Evolutionary conservation across 306 rosid genomes (phyloP), one percentile per base, ranked within the genome.

Genomic region (Vigna unguiculata): DNA sequence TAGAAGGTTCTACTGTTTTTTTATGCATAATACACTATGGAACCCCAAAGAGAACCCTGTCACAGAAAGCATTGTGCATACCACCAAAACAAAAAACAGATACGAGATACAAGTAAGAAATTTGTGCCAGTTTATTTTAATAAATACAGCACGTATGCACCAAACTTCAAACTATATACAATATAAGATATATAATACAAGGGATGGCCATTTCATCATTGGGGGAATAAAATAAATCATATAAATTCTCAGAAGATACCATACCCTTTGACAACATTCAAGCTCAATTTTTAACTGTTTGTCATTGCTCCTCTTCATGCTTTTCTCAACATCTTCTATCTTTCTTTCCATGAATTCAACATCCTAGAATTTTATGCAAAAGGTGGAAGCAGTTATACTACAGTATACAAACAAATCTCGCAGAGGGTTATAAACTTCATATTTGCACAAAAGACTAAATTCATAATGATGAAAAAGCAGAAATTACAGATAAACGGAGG

Each of bases 221-320:
- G 24, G 20, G 72, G 28, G 38, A 0, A 7, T 2, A 16, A 22
- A 51, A 62, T 5, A 62, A 64, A 45, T 30, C 45, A 51, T 22
- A 40, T 59, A 68, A 68, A 63, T 63, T 58, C 3, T 15, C 49
- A 52, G n/a, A 71, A 71, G 59, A 20, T 49, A 58, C 13, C 83
- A 78, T 69, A 95, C 99, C 96, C 77, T 95, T 78, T 70, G 85
- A 78, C 99, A 95, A 54, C 93, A 85, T 51, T 95, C 97, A 3
- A 22, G 97, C 89, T 95, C 99, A 3, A 95, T 71, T 82, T 95
- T 95, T 65, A 95, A 82, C 79, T 91, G 97, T 87, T 95, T 95
- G 88, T 95, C 99, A 64, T 95, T 95, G 91, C 99, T 95, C 86
- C 99, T 89, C 90, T 92, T 95, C 99, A 95, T 90, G 91, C 97